Evolutionary conservation across 345 rosid genomes (phyloP).

Genomic region (Hibiscus tridactylites): DNA sequence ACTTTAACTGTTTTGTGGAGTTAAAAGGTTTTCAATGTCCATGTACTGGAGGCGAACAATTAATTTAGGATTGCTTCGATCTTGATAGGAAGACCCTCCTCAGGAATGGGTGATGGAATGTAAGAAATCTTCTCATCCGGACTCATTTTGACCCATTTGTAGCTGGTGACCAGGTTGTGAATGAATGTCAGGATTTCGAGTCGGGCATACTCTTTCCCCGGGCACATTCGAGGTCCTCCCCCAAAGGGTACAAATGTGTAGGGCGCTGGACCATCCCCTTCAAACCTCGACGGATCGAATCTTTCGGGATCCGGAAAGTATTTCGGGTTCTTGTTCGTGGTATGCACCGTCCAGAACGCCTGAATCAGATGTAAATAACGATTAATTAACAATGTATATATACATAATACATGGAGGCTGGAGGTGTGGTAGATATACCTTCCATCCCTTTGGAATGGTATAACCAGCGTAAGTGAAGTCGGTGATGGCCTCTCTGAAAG

Average conservation of each 20-base stretch:
- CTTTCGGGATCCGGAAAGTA: constrained; percentile 26
- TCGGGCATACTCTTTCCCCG: constrained; percentile 23
- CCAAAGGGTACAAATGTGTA: constrained; percentile 23
- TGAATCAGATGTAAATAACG: background rate
- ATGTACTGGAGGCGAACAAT: background rate
- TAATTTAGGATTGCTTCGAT: background rate
- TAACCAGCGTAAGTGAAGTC: constrained; percentile 16
- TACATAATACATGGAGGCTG: no score
- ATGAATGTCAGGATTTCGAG: constrained; percentile 23
- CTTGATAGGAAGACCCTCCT: constrained; percentile 17
- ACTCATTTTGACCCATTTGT: constrained; percentile 11
- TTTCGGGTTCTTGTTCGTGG: constrained; percentile 18
- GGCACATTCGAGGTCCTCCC: constrained; percentile 25
- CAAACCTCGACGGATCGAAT: constrained; percentile 25
- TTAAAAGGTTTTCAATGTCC: no score
- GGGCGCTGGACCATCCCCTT: constrained; percentile 23
- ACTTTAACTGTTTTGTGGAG: no score
- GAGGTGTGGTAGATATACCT: constrained; percentile 1
- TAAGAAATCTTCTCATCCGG: constrained; percentile 21
- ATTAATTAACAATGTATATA: background rate
- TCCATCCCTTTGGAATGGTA: constrained; percentile 28
- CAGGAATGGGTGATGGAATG: constrained; percentile 20
- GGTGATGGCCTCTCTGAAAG: constrained; percentile 19
- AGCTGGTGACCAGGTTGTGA: constrained; percentile 14
- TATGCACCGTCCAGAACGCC: constrained; percentile 21